Evolutionary conservation across 306 rosid genomes (phyloP), one percentile per base, ranked within the genome.

Genomic region (Begonia peltatifolia): DNA sequence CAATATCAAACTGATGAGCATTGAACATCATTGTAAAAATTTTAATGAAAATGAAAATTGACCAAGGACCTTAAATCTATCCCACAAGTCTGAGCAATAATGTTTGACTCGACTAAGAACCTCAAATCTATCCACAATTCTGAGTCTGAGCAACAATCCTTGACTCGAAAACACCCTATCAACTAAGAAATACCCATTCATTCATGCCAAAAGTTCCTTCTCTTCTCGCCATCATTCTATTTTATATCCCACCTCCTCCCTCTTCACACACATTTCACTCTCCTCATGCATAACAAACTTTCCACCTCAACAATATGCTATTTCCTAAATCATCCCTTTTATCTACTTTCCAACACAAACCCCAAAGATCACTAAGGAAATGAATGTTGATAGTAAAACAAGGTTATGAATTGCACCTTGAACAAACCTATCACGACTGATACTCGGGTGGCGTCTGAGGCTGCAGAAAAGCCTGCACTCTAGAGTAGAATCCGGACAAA

Each of bases 391-490:
- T 1, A 49, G 17, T 13, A 49, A 12, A 10, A 10, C 6, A 50
- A 9, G 43, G 58, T 43, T 56, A 68, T 53, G 46, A 55, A 14
- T 41, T 51, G 53, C 73, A 85, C 97, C 95, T 90, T 90, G 79
- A 90, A 90, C 52, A 80, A 18, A 54, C 97, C 95, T 22, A 90
- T 90, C 47, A 90, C 70, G 67, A 90, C 97, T 42, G 95, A 90
- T 58, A 90, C 95, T 76, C 83, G 75, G 30, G 97, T 77, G 20
- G 97, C 97, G 66, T 85, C 97, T 42, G 97, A 60, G 35, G 97
- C 97, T 52, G 94, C 95, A 65, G 94, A 71, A 68, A 90, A 90
- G 59, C 97, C 97, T 55, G 97, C 97, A 61, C 80, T 83, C 97
- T 89, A 46, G 66, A 72, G 46, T 53, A 55, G 6, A 75, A 46